Conservation (phyloP, 176 grass and related monocot genomes). For the Thinopyrum elongatum region DNA sequence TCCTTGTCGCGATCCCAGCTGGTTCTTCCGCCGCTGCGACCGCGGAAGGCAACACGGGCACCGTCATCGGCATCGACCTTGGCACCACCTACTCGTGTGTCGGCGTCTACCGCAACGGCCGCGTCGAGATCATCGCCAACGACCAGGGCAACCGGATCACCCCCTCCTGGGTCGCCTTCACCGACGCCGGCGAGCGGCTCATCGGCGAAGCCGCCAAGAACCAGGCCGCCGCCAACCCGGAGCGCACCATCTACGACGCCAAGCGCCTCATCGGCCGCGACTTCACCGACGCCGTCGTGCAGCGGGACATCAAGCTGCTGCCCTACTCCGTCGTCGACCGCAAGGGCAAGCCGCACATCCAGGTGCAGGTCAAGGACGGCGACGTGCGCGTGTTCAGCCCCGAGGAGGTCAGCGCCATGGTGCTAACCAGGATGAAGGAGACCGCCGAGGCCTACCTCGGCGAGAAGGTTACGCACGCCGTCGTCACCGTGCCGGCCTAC, state of each 20-base stretch:
- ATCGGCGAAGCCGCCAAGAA: constrained; percentile 86
- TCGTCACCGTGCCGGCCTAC: constrained; percentile 76
- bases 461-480: neutral
- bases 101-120: constrained; percentile 39
- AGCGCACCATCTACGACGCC: constrained; percentile 70
- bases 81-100: constrained; percentile 97
- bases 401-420: constrained; percentile 23
- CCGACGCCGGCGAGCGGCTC: constrained; percentile 55
- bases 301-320: constrained; percentile 74
- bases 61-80: constrained; percentile 79
- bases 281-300: constrained; percentile 55
- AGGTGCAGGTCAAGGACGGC: constrained; percentile 13
- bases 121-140: constrained; percentile 66
- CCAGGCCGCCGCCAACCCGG: constrained; percentile 54
- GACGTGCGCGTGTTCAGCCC: constrained; percentile 9
- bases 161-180: constrained; percentile 58
- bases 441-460: constrained; percentile 18
- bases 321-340: constrained; percentile 10
- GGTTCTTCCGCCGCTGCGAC: neutral
- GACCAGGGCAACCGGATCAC: constrained; percentile 69
- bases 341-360: constrained; percentile 3
- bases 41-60: too few species aligned
- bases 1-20: neutral
- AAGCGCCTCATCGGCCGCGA: constrained; percentile 68
- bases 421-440: constrained; percentile 24